Base-by-base conservation (phyloP, 2,329 filamentous ascomycete genomes). In the Ambrosiella xylebori region DNA sequence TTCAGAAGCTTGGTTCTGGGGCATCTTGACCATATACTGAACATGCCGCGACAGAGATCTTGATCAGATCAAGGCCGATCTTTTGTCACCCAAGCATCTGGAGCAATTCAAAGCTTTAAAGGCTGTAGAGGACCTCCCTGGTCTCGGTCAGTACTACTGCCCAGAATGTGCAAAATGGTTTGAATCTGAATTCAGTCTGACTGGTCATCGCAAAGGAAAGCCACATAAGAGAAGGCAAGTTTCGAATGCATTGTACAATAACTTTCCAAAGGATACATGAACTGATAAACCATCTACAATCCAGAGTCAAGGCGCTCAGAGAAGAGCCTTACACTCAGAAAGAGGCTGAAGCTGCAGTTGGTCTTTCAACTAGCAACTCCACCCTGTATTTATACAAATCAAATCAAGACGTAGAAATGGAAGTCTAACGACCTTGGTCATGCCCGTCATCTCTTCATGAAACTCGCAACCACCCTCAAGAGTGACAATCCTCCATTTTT, bases 131-230 rank as follows among this genome's bases (percentile, higher is more conserved):
- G 93, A 97, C 66, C 77, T 96, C 40, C 93, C 93, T 2, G 91
- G 83, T 0, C 76, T 96, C 54, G 93, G 93, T 35, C 77, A 81
- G 64, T 84, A 84, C 68, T 97, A 96, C 71, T 98, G 93, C 70
- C 76, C 85, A 13, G 86, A 95, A 71, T 98, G 93, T 70, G 85
- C 93, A 62, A 97, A 95, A 73, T 97, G 88, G 85, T 97, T 94
- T 69, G 91, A 97, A 69, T 85, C 82, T 54, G 86, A 93, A 63
- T 70, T 78, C 65, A 94, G 87, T 64, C 74, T 95, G 59, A 75
- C 77, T 40, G 76, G 80, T 36, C 93, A 98, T 71, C 76, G 76
- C 59, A 88, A 85, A 69, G 88, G 88, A 65, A 98, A 96, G 73
- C 88, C 87, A 63, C 93, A 98, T 72, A 96, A 90, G 79, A 81